Evolutionary conservation across 768 basidiomycete genomes (phyloP).

Genomic region (Trametes villosa): DNA sequence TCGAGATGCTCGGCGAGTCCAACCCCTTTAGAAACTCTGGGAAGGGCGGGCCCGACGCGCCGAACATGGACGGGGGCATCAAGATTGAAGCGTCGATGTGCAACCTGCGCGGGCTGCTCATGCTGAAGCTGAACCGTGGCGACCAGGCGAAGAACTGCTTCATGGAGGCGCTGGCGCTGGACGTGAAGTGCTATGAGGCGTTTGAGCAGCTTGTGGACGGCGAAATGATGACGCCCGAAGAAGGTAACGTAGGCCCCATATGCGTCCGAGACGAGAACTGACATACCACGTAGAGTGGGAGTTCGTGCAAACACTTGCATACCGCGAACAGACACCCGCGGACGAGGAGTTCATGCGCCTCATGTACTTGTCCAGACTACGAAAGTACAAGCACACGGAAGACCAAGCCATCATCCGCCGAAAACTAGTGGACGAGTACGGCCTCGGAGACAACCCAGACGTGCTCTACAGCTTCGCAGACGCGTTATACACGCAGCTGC

Average conservation of each 20-base stretch:
- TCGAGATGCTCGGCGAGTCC: conserved; percentile 90
- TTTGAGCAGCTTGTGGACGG: conserved; percentile 89
- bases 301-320: conserved; percentile 85
- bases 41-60: conserved; percentile 69
- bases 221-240: conserved; percentile 95
- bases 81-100: conserved; percentile 99
- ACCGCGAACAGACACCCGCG: conserved; percentile 79
- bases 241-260: conserved; percentile 60
- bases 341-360: conserved; percentile 92
- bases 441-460: conserved; percentile 89
- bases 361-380: conserved; percentile 89
- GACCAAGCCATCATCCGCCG: conserved; percentile 84
- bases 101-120: conserved; percentile 88
- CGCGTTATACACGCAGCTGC: conserved; percentile 42
- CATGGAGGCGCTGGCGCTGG: conserved; percentile 92
- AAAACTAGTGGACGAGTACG: conserved; percentile 81
- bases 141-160: conserved; percentile 94
- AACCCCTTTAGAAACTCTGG: conserved; percentile 83
- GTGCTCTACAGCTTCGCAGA: conserved; percentile 65
- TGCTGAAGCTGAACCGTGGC: conserved; percentile 90
- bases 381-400: conserved; percentile 84
- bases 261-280: neutral
- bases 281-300: conserved; percentile 78
- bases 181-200: conserved; percentile 97
- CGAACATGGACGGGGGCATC: conserved; percentile 90